Evolutionary conservation across 768 basidiomycete species (phyloP).

Genomic region (Lactifluus pinguis): DNA sequence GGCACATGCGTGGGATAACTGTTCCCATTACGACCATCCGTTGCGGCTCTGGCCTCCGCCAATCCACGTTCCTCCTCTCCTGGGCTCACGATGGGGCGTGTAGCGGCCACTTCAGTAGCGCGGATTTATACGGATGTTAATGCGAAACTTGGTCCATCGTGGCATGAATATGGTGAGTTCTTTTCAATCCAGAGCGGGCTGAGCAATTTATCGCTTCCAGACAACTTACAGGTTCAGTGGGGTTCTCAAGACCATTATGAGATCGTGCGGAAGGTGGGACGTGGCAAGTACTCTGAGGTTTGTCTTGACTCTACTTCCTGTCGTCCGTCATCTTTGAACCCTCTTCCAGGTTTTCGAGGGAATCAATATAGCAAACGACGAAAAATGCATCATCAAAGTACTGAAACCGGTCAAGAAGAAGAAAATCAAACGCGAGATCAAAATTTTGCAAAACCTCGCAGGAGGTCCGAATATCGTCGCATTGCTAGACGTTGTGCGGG

Average conservation of each 20-base stretch:
- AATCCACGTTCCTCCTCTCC: constrained; percentile 1
- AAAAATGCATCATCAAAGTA: constrained; percentile 97
- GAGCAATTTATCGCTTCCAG: constrained; percentile 31
- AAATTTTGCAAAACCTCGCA: constrained; percentile 92
- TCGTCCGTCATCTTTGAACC: background rate
- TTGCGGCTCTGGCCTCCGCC: constrained; percentile 5
- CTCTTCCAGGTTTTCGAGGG: constrained; percentile 77
- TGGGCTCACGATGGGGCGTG: constrained; percentile 49
- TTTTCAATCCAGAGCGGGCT: background rate
- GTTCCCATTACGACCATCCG: background rate
- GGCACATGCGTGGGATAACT: background rate
- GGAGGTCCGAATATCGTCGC: constrained; percentile 94
- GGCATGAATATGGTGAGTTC: constrained; percentile 88
- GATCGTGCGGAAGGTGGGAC: constrained; percentile 91
- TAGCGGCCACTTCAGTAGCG: constrained; percentile 68
- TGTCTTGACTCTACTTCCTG: constrained; percentile 17
- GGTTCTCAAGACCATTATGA: constrained; percentile 96
- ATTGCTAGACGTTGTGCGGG: constrained; percentile 90
- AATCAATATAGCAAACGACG: constrained; percentile 80
- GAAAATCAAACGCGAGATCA: constrained; percentile 99
- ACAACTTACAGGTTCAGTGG: constrained; percentile 97
- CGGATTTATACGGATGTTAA: constrained; percentile 88
- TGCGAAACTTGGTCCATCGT: constrained; percentile 74
- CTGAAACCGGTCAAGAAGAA: constrained; percentile 99
- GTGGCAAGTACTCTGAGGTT: constrained; percentile 94